A percentile compares a stretch with the other conserved stretches of the same genome.
Conservation (phyloP, 2,329 filamentous ascomycete genomes). For the Blastomyces emzantsi region DNA sequence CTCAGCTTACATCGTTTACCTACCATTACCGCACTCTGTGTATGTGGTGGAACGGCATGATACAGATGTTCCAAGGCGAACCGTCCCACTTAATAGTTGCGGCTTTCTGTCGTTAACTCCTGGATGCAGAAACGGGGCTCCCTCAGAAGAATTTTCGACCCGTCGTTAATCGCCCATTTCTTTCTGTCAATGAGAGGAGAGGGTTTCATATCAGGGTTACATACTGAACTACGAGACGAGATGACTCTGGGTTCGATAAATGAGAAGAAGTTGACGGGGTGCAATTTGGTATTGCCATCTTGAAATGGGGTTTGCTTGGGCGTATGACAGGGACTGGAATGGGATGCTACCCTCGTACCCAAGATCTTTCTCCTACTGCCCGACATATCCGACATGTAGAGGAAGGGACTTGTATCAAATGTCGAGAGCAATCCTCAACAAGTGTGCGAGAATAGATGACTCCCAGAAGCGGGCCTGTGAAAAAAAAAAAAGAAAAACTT, state of each 20-base stretch:
- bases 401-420: neutral
- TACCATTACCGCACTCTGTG: conserved; percentile 11
- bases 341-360: too few relatives aligned
- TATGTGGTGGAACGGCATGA: conserved; percentile 26
- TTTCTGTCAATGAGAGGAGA: conserved; percentile 37
- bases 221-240: conserved; percentile 17
- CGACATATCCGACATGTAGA: neutral
- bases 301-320: neutral
- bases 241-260: neutral
- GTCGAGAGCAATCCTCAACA: neutral
- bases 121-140: conserved; percentile 28
- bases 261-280: neutral
- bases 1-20: conserved; percentile 35
- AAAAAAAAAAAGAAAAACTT: neutral
- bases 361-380: neutral
- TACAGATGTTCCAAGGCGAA: conserved; percentile 28
- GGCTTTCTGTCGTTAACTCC: conserved; percentile 39
- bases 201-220: conserved; percentile 46
- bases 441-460: neutral
- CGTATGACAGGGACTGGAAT: neutral
- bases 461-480: neutral
- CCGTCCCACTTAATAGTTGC: conserved; percentile 27
- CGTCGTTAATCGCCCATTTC: conserved; percentile 44
- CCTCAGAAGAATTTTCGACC: conserved; percentile 34
- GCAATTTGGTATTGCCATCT: neutral